A percentile compares a stretch with the other conserved stretches of the same genome.
These are phyloP conservation scores for Chrysosporium queenslandicum DNA, from an alignment of 2,329 filamentous ascomycete species.

Conservation along the genomic window DNA sequence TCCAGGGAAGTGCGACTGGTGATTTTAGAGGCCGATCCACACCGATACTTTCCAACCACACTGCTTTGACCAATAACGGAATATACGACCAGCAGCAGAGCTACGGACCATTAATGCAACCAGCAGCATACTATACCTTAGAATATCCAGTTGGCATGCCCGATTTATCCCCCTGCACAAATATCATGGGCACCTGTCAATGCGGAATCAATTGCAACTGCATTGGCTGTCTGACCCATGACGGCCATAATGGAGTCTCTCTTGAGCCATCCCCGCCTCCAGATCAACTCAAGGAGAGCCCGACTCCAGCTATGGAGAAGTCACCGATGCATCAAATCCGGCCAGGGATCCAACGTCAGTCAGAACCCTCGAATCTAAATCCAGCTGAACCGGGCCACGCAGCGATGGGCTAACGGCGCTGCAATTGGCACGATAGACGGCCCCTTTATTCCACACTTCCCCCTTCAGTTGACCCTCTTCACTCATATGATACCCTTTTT, in stretches of 20 bases:
- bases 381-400: neutral
- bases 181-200: slow-evolving; percentile 42
- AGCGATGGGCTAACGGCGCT: neutral
- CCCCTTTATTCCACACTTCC: neutral
- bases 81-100: slow-evolving; percentile 8
- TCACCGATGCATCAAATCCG: neutral
- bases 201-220: slow-evolving; percentile 45
- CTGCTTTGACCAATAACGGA: neutral
- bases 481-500: neutral
- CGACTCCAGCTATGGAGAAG: neutral
- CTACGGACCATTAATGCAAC: slow-evolving; percentile 30
- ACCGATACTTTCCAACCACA: neutral
- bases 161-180: slow-evolving; percentile 33
- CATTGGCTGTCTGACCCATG: slow-evolving; percentile 45
- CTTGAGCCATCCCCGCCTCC: slow-evolving; percentile 23
- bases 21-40: neutral
- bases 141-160: slow-evolving; percentile 33
- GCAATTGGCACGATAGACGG: neutral
- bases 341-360: neutral
- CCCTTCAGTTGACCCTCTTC: neutral
- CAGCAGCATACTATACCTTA: slow-evolving; percentile 35
- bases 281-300: neutral
- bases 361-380: neutral
- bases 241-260: slow-evolving; percentile 39
- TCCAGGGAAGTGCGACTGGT: slow-evolving; percentile 70